Evolutionary conservation across 2,329 filamentous ascomycete genomes (phyloP), one percentile per base, ranked within the genome.

Genomic region (Saccharata proteae): DNA sequence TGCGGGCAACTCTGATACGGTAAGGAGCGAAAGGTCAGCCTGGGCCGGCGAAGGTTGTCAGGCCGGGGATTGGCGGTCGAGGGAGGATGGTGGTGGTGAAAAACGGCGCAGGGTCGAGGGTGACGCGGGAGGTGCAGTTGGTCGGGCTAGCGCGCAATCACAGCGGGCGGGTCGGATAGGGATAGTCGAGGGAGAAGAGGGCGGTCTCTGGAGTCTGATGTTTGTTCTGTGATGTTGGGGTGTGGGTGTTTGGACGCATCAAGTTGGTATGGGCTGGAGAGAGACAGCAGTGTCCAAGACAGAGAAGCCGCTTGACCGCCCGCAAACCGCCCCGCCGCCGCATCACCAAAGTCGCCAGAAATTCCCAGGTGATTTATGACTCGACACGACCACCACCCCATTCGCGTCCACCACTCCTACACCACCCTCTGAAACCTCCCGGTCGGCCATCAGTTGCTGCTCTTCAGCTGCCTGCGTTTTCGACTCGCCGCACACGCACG

Each of bases 21-120:
- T 16, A 35, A 26, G 32, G 32, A 27, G 33, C 31, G 33, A 35
- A n/a, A n/a, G n/a, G n/a, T n/a, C n/a, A n/a, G n/a, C n/a, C n/a
- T n/a, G n/a, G n/a, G n/a, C n/a, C 33, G 33, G 30, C 33, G 30
- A 29, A 19, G 26, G 33, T 30, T 24, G 27, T 29, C 27, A 35
- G 32, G 32, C 26, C 32, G 32, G 32, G 22, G 22, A 22, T 16
- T 12, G 22, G 28, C 18, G 33, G 6, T 21, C 12, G 26, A 28
- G 24, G n/a, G 28, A 26, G 33, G 18, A 19, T 23, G 33, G 33
- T 19, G 33, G 13, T 14, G 27, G 18, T 30, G 15, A 16, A 18
- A 24, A 22, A 16, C 11, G 25, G 32, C 20, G 32, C 27, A 26
- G 26, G 32, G 22, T 30, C 26, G 16, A 15, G 12, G 12, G 9